These are phyloP conservation scores for Talaromyces verruculosus DNA, from an alignment of 2,329 filamentous ascomycete genomes.

Conservation along the genomic window DNA sequence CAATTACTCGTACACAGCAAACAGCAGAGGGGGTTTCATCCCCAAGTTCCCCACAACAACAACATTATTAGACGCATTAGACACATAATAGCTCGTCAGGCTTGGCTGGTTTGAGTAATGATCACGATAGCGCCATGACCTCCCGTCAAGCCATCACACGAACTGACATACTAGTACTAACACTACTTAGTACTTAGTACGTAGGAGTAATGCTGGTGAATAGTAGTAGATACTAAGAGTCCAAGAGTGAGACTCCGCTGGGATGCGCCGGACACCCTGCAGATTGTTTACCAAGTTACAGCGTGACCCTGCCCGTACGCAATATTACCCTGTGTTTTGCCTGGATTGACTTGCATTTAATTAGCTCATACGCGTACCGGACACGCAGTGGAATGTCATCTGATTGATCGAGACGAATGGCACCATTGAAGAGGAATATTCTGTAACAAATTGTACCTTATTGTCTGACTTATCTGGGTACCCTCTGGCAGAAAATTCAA, in stretches of 20 bases:
- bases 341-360: not conserved
- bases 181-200: no score
- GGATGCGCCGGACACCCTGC: conserved; percentile 5
- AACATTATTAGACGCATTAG: not conserved
- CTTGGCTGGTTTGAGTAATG: not conserved
- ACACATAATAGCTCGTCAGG: not conserved
- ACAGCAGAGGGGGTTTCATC: conserved; percentile 1
- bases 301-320: not conserved
- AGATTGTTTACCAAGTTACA: not conserved
- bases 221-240: no score
- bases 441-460: not conserved
- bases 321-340: not conserved
- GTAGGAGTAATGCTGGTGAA: no score
- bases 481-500: no score
- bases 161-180: not conserved
- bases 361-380: not conserved
- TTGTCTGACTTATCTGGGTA: not conserved
- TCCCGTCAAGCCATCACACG: not conserved
- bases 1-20: no score
- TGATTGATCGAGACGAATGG: not conserved
- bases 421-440: conserved; percentile 6
- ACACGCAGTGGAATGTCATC: conserved; percentile 7
- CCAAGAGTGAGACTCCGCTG: not conserved
- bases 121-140: conserved; percentile 11
- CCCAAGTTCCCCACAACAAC: conserved; percentile 8